A percentile compares a stretch with the other conserved stretches of the same genome.
These are phyloP conservation scores for Karstenula rhodostoma DNA, from an alignment of 2,329 filamentous ascomycete genomes.

Conservation along the genomic window DNA sequence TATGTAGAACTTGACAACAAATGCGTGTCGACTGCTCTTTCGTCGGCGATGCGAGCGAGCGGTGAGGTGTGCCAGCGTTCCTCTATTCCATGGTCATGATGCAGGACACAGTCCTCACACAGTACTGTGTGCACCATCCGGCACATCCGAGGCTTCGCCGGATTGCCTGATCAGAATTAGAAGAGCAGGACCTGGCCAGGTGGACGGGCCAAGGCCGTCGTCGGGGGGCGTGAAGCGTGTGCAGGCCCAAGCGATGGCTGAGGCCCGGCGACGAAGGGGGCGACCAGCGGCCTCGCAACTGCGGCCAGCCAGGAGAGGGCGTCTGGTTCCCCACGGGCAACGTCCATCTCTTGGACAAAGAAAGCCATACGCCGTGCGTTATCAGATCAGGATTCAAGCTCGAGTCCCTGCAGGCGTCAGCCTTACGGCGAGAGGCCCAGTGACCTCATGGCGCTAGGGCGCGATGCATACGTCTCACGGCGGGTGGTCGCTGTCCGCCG, in stretches of 20 bases:
- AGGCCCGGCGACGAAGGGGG: neutral
- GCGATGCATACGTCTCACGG: slow-evolving; percentile 27
- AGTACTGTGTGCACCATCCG: neutral
- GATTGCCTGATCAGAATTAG: slow-evolving; percentile 5
- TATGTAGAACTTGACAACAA: neutral
- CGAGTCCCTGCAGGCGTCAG: slow-evolving; percentile 13
- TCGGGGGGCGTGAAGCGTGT: neutral
- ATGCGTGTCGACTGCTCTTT: slow-evolving; percentile 6
- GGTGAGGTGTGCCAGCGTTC: neutral
- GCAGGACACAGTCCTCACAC: neutral
- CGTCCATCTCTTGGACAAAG: neutral
- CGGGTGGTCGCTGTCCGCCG: slow-evolving; percentile 11
- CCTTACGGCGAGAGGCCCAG: slow-evolving; percentile 17
- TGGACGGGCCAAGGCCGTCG: slow-evolving; percentile 11
- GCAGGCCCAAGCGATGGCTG: neutral
- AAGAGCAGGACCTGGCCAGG: neutral
- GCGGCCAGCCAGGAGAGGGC: neutral
- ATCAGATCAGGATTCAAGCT: slow-evolving; percentile 10
- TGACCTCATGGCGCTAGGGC: slow-evolving; percentile 27
- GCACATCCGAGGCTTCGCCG: slow-evolving; percentile 8
- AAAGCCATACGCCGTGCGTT: neutral
- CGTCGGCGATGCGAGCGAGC: slow-evolving; percentile 8
- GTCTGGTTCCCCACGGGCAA: neutral
- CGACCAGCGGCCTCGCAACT: neutral
- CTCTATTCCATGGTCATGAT: neutral